A percentile compares a stretch with the other conserved stretches of the same genome.
Conservation (phyloP, 768 basidiomycete genomes). For the Lactifluus pinguis region DNA sequence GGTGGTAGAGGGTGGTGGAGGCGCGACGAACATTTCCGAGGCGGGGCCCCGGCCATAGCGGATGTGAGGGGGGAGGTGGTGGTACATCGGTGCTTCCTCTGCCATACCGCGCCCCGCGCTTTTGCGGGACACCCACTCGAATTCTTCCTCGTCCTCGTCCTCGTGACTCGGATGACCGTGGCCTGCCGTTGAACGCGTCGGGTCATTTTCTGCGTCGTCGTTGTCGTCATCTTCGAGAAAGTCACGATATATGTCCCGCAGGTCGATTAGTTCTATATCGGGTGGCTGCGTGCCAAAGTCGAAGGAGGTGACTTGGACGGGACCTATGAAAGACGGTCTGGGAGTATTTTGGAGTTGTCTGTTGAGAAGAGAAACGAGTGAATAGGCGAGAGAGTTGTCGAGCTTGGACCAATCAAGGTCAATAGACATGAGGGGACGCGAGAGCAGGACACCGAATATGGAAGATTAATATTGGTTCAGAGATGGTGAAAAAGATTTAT, state of each 20-base stretch:
- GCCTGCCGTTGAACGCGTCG: slow-evolving; percentile 13
- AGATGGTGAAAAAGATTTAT: slow-evolving; percentile 2
- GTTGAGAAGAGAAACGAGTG: slow-evolving; percentile 71
- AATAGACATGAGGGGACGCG: slow-evolving; percentile 60
- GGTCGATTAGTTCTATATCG: slow-evolving; percentile 82
- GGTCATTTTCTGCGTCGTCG: slow-evolving; percentile 28
- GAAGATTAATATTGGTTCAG: neutral
- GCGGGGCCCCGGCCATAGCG: slow-evolving; percentile 53
- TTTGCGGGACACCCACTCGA: slow-evolving; percentile 71
- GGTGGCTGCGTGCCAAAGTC: slow-evolving; percentile 82
- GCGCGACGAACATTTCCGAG: slow-evolving; percentile 43
- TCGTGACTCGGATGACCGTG: slow-evolving; percentile 26
- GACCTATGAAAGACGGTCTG: slow-evolving; percentile 92
- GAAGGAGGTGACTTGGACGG: slow-evolving; percentile 75
- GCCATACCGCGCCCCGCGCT: slow-evolving; percentile 47
- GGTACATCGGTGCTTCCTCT: slow-evolving; percentile 47
- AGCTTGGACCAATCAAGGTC: slow-evolving; percentile 91
- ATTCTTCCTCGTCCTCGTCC: slow-evolving; percentile 71
- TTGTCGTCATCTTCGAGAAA: slow-evolving; percentile 75
- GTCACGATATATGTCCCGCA: slow-evolving; percentile 90
- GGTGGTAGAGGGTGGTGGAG: neutral
- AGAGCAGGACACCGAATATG: neutral
- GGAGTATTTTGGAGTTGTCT: slow-evolving; percentile 57
- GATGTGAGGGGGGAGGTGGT: slow-evolving; percentile 65
- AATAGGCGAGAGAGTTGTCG: slow-evolving; percentile 57